Base-by-base conservation (phyloP, 2,329 filamentous ascomycete genomes). In the Ophiocordyceps unilateralis region DNA sequence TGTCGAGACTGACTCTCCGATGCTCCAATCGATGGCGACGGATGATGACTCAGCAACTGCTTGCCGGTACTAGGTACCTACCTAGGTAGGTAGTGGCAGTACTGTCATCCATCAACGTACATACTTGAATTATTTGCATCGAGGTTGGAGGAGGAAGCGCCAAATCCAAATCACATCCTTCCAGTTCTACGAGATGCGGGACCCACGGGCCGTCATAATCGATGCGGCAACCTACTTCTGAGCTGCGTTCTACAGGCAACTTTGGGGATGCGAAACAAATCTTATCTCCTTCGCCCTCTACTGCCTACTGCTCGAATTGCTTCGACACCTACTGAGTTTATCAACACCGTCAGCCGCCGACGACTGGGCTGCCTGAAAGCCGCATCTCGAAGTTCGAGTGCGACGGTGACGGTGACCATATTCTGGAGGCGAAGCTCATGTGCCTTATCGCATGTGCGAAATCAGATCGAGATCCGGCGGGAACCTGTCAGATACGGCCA, bases 181-280 rank as follows among this genome's bases (percentile, higher is more conserved):
- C n/a, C n/a, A n/a, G n/a, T n/a, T 26, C 24, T 26, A 26, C 24
- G 4, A 26, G 24, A 26, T 12, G 24, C 24, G 12, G 24, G 9
- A 12, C 19, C 19, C 32, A 20, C 6, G 32, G 19, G 10, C 32
- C n/a, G 17, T 3, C 32, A 19, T 36, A n/a, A 17, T 36, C 32
- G 9, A 36, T 36, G 14, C n/a, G 17, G 32, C 32, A 10, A 19
- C 17, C 19, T 11, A 2, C n/a, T 20, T 9, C 19, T 8, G 17
- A 19, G 32, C 32, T 36, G 17, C 11, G 17, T 5, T 17, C 17
- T 19, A 19, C 32, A 49, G 43, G 40, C 44, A 47, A 39, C 24
- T 44, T 50, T 44, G 50, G 55, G 51, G 44, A 60, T 60, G 58
- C 53, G 52, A 55, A 52, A 48, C 51, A 48, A 48, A 38, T 44